Evolutionary conservation across 495 filamentous ascomycete genomes (phyloP).

Genomic region (Chaetomium fimeti): DNA sequence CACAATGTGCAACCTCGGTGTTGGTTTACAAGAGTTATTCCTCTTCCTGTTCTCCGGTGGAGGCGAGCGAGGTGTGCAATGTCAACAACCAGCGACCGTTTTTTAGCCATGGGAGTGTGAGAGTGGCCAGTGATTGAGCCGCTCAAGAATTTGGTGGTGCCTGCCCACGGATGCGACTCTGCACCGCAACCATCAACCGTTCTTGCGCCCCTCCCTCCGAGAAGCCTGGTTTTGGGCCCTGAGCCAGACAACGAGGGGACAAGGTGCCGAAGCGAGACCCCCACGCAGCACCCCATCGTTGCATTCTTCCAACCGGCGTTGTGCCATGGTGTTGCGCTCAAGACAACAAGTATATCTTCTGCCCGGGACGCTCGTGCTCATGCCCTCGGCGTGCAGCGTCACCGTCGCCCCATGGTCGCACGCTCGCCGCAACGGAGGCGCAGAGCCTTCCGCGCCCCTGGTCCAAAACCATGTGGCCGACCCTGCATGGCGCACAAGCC

Average conservation of each 20-base stretch:
- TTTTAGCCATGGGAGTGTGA: not conserved
- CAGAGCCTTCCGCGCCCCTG: slow-evolving; percentile 6
- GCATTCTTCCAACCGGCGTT: slow-evolving; percentile 2
- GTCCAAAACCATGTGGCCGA: slow-evolving; percentile 25
- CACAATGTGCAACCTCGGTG: not conserved
- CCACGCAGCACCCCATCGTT: slow-evolving; percentile 11
- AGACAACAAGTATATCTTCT: not conserved
- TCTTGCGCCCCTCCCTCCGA: slow-evolving; percentile 9
- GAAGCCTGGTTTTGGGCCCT: not conserved
- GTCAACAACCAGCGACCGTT: not conserved
- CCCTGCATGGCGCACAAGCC: slow-evolving; percentile 14
- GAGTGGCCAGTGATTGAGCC: not conserved
- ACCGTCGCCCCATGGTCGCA: not conserved
- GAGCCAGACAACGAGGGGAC: not conserved
- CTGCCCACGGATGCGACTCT: slow-evolving; percentile 7
- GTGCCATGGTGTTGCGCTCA: not conserved
- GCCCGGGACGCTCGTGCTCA: not conserved
- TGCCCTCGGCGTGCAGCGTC: not conserved
- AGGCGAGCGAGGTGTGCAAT: not conserved
- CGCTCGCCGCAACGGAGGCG: slow-evolving; percentile 1
- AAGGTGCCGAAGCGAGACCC: not conserved
- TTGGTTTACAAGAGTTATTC: not conserved
- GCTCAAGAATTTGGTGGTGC: not conserved
- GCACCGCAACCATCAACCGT: slow-evolving; percentile 5
- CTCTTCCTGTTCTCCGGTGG: not conserved